phyloP scores from a whole-genome alignment of 164 flowering plant species.

The Protea cynaroides region DNA sequence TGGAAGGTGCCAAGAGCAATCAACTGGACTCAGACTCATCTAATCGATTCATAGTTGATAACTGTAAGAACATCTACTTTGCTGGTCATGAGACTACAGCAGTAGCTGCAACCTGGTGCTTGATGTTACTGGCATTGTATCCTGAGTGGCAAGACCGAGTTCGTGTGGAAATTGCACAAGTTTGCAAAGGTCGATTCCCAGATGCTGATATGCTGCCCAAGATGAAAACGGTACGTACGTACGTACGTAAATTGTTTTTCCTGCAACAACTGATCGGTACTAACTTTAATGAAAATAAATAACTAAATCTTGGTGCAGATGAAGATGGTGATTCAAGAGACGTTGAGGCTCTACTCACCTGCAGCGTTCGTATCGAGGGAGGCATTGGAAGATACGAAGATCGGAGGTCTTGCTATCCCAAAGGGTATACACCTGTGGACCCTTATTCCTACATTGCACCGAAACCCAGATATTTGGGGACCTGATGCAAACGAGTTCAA shows the following conservation, averaged over 20 bases:
- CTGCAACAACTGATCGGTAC: no score
- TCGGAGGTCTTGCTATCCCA: slow-evolving; percentile 15
- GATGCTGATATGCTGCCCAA: slow-evolving; percentile 16
- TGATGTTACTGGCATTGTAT: slow-evolving; percentile 25
- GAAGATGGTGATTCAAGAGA: slow-evolving; percentile 34
- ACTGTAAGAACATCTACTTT: slow-evolving; percentile 59
- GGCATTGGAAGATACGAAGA: slow-evolving; percentile 14
- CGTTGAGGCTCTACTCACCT: slow-evolving; percentile 26
- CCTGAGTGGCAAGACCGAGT: slow-evolving; percentile 30
- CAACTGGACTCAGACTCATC: slow-evolving; percentile 8
- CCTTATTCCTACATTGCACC: neutral
- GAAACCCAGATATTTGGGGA: neutral
- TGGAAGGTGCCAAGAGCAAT: slow-evolving; percentile 28
- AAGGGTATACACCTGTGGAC: neutral
- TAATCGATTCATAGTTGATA: slow-evolving; percentile 49
- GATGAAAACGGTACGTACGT: slow-evolving; percentile 22
- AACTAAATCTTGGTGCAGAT: slow-evolving; percentile 13
- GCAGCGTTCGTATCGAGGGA: slow-evolving; percentile 14
- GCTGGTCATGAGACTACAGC: slow-evolving; percentile 47
- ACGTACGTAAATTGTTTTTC: no score
- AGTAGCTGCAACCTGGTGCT: slow-evolving; percentile 22
- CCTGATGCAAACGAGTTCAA: neutral
- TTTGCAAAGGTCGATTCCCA: slow-evolving; percentile 13
- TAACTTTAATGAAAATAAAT: no score
- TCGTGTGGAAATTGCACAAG: slow-evolving; percentile 18